Evolutionary conservation across 176 grass and related monocot genomes (phyloP).

Genomic region (Phoenix dactylifera): DNA sequence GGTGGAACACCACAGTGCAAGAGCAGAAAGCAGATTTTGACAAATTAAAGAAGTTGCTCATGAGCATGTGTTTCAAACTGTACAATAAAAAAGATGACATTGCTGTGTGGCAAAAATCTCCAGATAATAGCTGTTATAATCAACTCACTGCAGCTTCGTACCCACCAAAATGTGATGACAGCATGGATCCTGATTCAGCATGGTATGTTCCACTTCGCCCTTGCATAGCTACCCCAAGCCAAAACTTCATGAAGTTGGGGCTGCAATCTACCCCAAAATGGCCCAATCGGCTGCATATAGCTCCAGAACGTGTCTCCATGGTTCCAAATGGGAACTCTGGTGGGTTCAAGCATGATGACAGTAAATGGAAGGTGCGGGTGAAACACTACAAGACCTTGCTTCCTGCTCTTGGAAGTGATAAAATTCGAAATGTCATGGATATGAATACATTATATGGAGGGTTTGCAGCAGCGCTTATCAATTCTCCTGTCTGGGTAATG

Average conservation of each 20-base stretch:
- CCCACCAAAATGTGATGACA: constrained; percentile 82
- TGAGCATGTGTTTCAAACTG: constrained; percentile 77
- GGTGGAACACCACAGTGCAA: constrained; percentile 75
- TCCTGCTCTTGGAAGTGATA: constrained; percentile 59
- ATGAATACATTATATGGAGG: constrained; percentile 81
- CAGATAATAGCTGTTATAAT: constrained; percentile 59
- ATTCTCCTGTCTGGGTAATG: constrained; percentile 79
- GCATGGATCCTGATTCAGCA: constrained; percentile 65
- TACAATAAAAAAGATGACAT: constrained; percentile 84
- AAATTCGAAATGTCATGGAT: constrained; percentile 86
- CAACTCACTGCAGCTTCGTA: constrained; percentile 49
- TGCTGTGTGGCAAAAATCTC: constrained; percentile 77
- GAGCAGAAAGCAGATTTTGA: constrained; percentile 67
- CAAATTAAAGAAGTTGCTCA: constrained; percentile 83
- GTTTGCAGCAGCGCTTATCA: constrained; percentile 62
- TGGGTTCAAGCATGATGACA: constrained; percentile 70
- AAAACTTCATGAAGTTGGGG: constrained; percentile 38
- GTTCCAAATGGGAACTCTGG: constrained; percentile 47
- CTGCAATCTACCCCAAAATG: constrained; percentile 53
- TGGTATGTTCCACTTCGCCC: constrained; percentile 86
- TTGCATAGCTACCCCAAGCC: constrained; percentile 51
- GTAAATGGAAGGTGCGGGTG: constrained; percentile 50
- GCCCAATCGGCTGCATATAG: constrained; percentile 54
- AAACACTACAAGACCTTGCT: constrained; percentile 66
- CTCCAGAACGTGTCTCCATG: constrained; percentile 48